Evolutionary conservation across 129 eudicot genomes (phyloP).

Genomic region (Chrysanthemum lavandulifolium): DNA sequence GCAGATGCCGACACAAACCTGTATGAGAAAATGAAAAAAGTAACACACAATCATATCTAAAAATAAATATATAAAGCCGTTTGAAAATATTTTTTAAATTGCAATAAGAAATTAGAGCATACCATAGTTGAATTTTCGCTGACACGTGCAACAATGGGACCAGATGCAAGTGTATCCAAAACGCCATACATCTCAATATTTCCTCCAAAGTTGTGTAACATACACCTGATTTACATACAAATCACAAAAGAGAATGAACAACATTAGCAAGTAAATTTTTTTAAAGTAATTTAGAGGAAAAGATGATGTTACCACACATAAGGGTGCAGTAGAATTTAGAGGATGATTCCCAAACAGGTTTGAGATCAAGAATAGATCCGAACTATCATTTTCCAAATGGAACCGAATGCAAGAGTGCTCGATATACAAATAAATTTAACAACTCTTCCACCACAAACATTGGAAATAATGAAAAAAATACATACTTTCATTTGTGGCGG

Average conservation of each 20-base stretch:
- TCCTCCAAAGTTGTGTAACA: constrained; percentile 99
- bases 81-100: no score
- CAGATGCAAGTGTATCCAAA: constrained; percentile 80
- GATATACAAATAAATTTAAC: constrained; percentile 22
- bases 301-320: constrained; percentile 67
- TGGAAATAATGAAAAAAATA: constrained; percentile 8
- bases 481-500: constrained; percentile 97
- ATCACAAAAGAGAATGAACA: constrained; percentile 3
- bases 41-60: no score
- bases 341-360: constrained; percentile 93
- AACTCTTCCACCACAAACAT: background rate
- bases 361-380: constrained; percentile 93
- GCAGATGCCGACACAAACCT: no score
- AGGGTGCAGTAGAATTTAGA: constrained; percentile 90
- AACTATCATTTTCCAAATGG: constrained; percentile 97
- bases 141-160: constrained; percentile 81
- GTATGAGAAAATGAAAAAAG: no score
- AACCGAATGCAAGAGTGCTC: constrained; percentile 97
- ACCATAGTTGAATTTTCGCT: constrained; percentile 96
- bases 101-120: constrained; percentile 18
- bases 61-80: no score
- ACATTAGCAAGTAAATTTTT: background rate
- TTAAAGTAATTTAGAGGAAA: constrained; percentile 1
- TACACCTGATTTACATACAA: constrained; percentile 66
- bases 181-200: constrained; percentile 97